Base-by-base conservation (phyloP, 352 stramenopile genomes). In the Globisporangium mamillatum region DNA sequence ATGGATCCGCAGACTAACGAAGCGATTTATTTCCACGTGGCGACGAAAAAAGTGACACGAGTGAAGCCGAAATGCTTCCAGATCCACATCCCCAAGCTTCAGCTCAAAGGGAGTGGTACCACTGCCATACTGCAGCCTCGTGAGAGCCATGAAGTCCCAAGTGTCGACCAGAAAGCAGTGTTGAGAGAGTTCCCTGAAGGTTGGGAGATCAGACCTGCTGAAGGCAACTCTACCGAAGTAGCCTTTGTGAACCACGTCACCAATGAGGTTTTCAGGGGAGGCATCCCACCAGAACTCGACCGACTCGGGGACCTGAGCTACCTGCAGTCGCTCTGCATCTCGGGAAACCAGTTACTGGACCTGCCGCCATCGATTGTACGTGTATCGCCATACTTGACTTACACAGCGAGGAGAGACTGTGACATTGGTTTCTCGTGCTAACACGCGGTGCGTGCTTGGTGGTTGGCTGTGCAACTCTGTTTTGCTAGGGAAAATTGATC, bases 321-420 rank as follows among this genome's bases (percentile, higher is more conserved):
- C 27, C 59, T 94, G 41, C 68, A 80, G 1, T 46, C 48, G 0
- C 80, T 94, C 24, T 57, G 77, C 20, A 24, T 94, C n/a, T 83
- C 78, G 2, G 75, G 75, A 2, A 94, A 94, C 58, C 74, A 91
- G 24, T 70, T 94, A 0, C 63, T 80, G 52, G 82, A 90, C 1
- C 62, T 94, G 3, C 86, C 86, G 14, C 29, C 74, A 32, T 92
- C 86, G 10, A 82, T 94, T 32, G 84, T 92, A 76, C 29, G 78
- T 67, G 57, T 7, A 20, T 48, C 41, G 5, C 1, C 41, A 48
- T 48, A 20, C 16, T 48, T 32, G 29, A 32, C 29, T 32, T 32
- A 32, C 29, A 0, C 29, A 32, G 29, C 2, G 29, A 4, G 29
- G 29, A 32, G 29, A 32, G 29, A 32, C 4, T 32, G 29, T 32